A percentile compares a stretch with the other conserved stretches of the same genome.
These are phyloP conservation scores for California macrophylla DNA, from an alignment of 441 rosid species.

Conservation along the genomic window DNA sequence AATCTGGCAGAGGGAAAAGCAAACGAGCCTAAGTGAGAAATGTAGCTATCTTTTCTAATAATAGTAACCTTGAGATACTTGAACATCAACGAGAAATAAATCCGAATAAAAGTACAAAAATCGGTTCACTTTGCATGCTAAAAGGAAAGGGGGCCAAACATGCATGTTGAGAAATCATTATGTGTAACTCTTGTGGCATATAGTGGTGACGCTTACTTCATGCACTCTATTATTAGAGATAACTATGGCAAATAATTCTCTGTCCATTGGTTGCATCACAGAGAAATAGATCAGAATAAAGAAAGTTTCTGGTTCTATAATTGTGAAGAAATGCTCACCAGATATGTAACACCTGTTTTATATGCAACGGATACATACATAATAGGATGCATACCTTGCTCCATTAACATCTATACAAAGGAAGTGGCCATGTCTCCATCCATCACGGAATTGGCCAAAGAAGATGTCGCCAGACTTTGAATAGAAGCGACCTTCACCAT, in stretches of 20 bases:
- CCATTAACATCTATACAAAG: slow-evolving; percentile 69
- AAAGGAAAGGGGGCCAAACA: background rate
- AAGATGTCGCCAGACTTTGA: slow-evolving; percentile 65
- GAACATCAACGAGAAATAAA: too few relatives aligned
- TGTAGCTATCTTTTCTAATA: too few relatives aligned
- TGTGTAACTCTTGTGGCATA: background rate
- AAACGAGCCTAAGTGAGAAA: too few relatives aligned
- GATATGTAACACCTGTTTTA: background rate
- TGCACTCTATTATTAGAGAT: background rate
- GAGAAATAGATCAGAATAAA: background rate
- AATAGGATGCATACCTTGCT: slow-evolving; percentile 45
- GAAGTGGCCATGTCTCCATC: slow-evolving; percentile 82
- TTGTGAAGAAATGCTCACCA: background rate
- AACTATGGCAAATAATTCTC: background rate
- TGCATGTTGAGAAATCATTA: background rate
- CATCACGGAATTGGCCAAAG: slow-evolving; percentile 80
- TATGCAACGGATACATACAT: background rate
- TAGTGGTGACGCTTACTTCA: background rate
- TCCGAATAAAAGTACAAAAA: background rate
- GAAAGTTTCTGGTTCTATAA: background rate
- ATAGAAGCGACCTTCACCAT: slow-evolving; percentile 88
- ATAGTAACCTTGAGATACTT: too few relatives aligned
- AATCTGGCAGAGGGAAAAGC: too few relatives aligned
- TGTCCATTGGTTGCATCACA: background rate
- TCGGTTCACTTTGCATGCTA: background rate